Evolutionary conservation across 164 flowering plant species (phyloP), one percentile per base, ranked within the genome.

Genomic region (Cinnamomum micranthum): DNA sequence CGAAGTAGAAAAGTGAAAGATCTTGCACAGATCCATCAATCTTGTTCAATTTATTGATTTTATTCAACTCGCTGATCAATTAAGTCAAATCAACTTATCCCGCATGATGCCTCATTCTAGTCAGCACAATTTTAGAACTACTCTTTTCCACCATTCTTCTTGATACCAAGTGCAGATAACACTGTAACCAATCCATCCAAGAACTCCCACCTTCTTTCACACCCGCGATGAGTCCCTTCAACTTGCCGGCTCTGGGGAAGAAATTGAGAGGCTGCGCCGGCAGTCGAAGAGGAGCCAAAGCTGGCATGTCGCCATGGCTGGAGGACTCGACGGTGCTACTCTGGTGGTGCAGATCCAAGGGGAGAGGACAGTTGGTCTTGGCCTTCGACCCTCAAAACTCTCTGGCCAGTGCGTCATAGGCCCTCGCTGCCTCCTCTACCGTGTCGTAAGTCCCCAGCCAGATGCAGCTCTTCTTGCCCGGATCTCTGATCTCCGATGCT

Each of bases 401-500:
- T 9, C 91, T 79, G 0, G 95, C 95, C 10, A 91, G 93, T 10
- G 83, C 68, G 66, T 89, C 95, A 77, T 91, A 89, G 2, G 91
- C 92, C 69, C 86, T 80, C 58, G 93, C 93, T 3, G 92, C 94
- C 74, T 86, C 94, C 74, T 86, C 94, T 6, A 90, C 90, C 2
- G 90, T 87, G 67, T 87, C 88, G 60, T 85, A 88, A 10, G 92
- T 88, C 6, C 92, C 94, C 23, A 90, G 82, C 94, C 90, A 91
- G 55, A 91, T 92, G 1, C 91, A 83, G 28, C 86, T 86, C 80
- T 89, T 91, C 84, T 88, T 88, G 14, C 87, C 82, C 1, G 95
- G 92, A 73, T 91, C 92, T 0, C 95, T 81, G 76, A 91, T 91
- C 85, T 89, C 95, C 41, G 90, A 91, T 9, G 95, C 95, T 80